Conservation (phyloP, 768 basidiomycete species). For the Amanita brunnescens region DNA sequence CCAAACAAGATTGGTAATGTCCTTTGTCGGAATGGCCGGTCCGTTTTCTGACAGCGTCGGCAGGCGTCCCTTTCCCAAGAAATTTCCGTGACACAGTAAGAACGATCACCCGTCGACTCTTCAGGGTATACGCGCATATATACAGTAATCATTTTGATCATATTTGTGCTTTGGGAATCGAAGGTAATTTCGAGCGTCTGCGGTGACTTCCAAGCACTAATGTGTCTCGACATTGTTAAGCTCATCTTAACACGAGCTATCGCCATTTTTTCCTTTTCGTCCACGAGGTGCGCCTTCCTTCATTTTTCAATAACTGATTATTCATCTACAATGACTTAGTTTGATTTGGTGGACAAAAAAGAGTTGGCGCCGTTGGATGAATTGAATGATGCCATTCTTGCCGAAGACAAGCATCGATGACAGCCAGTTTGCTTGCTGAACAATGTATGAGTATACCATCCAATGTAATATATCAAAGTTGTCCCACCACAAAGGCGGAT, state of each 20-base stretch:
- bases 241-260: slow-evolving; percentile 97
- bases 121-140: slow-evolving; percentile 96
- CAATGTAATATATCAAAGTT: not conserved
- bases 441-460: not conserved
- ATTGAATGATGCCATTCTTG: slow-evolving; percentile 82
- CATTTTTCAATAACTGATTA: not conserved
- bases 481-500: not conserved
- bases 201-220: not conserved
- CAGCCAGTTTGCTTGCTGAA: not conserved
- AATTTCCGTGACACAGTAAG: slow-evolving; percentile 88
- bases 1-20: slow-evolving; percentile 86
- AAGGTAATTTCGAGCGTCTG: slow-evolving; percentile 49
- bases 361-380: slow-evolving; percentile 93
- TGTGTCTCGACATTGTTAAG: slow-evolving; percentile 38
- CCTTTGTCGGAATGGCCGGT: not conserved
- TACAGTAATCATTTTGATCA: slow-evolving; percentile 99
- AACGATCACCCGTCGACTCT: slow-evolving; percentile 85
- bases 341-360: slow-evolving; percentile 93
- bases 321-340: slow-evolving; percentile 35
- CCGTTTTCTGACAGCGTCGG: not conserved
- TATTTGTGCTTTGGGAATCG: slow-evolving; percentile 94
- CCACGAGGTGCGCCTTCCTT: slow-evolving; percentile 60
- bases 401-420: slow-evolving; percentile 40
- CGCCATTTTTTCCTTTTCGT: slow-evolving; percentile 97
- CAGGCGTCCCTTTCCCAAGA: slow-evolving; percentile 85